Percentiles rank a stretch among this genome's conserved stretches.
phyloP scores from a whole-genome alignment of 2,329 filamentous ascomycete species.

The Orbilia blumenaviensis region DNA sequence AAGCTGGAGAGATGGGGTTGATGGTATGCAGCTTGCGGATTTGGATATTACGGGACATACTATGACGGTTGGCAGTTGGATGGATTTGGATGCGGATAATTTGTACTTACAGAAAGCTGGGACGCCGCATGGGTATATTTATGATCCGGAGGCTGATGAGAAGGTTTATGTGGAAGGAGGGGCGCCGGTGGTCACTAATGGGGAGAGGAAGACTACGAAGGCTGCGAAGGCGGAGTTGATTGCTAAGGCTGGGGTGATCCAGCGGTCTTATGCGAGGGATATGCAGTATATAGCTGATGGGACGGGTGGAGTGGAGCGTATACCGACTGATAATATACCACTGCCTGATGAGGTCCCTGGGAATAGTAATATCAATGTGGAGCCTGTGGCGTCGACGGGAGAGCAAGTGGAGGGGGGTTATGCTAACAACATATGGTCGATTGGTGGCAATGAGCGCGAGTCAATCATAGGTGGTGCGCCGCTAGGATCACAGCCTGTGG shows the following conservation, averaged over 20 bases:
- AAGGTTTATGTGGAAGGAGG: background rate
- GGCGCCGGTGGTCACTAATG: background rate
- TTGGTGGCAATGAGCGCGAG: too few species aligned
- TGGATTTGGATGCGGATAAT: slow-evolving; percentile 18
- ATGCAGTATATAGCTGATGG: background rate
- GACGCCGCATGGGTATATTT: slow-evolving; percentile 16
- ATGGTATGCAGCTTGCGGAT: slow-evolving; percentile 30
- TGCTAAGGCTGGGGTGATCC: background rate
- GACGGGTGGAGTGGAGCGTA: background rate
- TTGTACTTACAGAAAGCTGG: background rate
- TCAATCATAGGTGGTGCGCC: too few species aligned
- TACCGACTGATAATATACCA: too few species aligned
- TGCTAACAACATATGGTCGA: too few species aligned
- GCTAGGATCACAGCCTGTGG: too few species aligned
- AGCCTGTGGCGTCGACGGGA: too few species aligned
- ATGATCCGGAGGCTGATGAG: background rate
- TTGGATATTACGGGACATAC: background rate
- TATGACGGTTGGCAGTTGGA: slow-evolving; percentile 24
- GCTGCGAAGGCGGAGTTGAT: background rate
- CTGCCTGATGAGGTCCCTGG: too few species aligned
- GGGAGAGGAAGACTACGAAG: background rate
- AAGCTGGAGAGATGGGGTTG: background rate
- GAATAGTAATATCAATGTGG: too few species aligned
- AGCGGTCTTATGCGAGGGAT: background rate
- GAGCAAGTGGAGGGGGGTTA: too few species aligned